Base-by-base conservation (phyloP, 495 filamentous ascomycete genomes). In the Chlorociboria aeruginascens region DNA sequence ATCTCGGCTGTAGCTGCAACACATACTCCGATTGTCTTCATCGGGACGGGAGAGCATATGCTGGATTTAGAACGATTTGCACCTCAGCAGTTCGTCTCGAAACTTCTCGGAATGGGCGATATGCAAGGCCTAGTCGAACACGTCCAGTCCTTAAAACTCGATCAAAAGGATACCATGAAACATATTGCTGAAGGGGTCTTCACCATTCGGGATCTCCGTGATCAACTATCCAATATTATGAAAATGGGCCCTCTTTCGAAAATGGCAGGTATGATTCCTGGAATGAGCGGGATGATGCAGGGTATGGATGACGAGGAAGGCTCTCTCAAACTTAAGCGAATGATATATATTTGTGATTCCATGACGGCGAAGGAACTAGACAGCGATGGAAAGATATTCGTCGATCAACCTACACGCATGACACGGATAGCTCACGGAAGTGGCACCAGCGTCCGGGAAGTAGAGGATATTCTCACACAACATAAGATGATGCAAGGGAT, bases 91-190 rank as follows among this genome's bases (percentile, higher is more conserved):
- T 98, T 98, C 61, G 76, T 98, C 39, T 80, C 76, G 60, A 97
- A 95, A 63, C 67, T 98, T 13, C 69, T 98, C 12, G 92, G 92
- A 36, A 96, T 97, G 92, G 92, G 92, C 31, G 92, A 98, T 67
- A 88, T 98, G 74, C 81, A 83, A 32, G 90, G 93, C 1, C 66
- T 99, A 25, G 85, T 97, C 8, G 92, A 99, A 68, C 93, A 97
- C 58, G 93, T 99, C 3, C 92, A 99, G 61, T 83, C 79, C n/a
- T 73, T 97, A 41, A 97, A 95, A 62, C 78, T 95, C 35, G 89
- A 99, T 61, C 89, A 95, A 45, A 95, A 97, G 67, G 92, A 96
- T 54, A 95, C 92, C 10, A 96, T 97, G 76, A 97, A 97, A 72
- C 89, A 99, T 65, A 89, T 99, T 49, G 81, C 84, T 8, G 89